Percentiles rank a stretch among this genome's conserved stretches.
Conservation (phyloP, 106 monocot genomes). For the Dendrobium catenatum region DNA sequence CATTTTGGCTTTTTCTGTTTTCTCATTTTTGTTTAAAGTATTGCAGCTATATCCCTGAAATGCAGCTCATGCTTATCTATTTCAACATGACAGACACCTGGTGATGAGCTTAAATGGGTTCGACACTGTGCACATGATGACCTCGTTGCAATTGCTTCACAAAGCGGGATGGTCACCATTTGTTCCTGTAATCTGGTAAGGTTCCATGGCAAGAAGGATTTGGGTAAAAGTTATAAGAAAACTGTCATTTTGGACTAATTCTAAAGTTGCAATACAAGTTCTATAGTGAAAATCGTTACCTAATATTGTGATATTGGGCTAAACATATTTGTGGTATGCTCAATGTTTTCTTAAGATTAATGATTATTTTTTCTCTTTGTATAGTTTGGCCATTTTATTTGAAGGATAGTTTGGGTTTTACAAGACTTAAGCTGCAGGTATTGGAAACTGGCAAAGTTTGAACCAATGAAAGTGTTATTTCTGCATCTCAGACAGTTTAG, state of each 20-base stretch:
- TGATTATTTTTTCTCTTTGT: background rate
- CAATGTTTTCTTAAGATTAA: background rate
- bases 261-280: background rate
- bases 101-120: constrained; percentile 97
- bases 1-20: background rate
- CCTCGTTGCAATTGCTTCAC: constrained; percentile 86
- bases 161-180: constrained; percentile 83
- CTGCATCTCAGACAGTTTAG: background rate
- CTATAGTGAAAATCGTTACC: background rate
- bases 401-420: background rate
- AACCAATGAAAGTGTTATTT: background rate
- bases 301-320: background rate
- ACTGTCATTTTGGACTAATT: background rate
- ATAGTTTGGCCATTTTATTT: background rate
- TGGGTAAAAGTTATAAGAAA: background rate
- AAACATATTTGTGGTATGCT: background rate
- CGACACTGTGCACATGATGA: constrained; percentile 72
- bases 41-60: background rate
- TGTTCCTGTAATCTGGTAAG: constrained; percentile 78
- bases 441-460: background rate
- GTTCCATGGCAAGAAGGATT: background rate
- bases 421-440: too few species aligned
- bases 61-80: background rate
- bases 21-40: background rate
- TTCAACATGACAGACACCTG: constrained; percentile 49